phyloP scores from a whole-genome alignment of 768 basidiomycete genomes.

The Crucibulum laeve region DNA sequence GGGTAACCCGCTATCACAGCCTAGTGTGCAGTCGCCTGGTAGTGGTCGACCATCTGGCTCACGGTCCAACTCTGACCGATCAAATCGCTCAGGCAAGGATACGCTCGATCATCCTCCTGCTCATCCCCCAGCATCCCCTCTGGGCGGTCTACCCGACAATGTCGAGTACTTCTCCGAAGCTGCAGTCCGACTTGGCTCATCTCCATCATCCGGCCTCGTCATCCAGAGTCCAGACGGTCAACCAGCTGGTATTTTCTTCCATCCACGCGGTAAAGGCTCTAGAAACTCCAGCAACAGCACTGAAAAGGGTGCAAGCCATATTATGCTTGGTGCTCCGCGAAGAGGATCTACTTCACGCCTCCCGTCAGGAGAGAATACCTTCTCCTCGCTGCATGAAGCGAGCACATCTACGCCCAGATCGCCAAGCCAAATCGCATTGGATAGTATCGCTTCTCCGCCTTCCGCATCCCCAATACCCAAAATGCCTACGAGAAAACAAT shows the following conservation, averaged over 20 bases:
- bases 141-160: constrained; percentile 53
- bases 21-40: constrained; percentile 28
- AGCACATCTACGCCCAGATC: not conserved
- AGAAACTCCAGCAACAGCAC: constrained; percentile 28
- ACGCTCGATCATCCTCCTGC: constrained; percentile 29
- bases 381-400: constrained; percentile 27
- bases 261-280: constrained; percentile 54
- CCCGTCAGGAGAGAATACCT: constrained; percentile 17
- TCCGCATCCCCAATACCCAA: not conserved
- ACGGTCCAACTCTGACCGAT: constrained; percentile 61
- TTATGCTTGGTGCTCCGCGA: constrained; percentile 19
- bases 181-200: constrained; percentile 66
- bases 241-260: constrained; percentile 94
- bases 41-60: constrained; percentile 43
- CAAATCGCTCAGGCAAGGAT: constrained; percentile 51
- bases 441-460: not conserved
- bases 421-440: not conserved
- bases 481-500: not conserved
- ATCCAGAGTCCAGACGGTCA: constrained; percentile 93
- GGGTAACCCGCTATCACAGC: not conserved
- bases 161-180: constrained; percentile 76
- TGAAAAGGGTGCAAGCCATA: constrained; percentile 46
- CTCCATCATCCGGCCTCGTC: constrained; percentile 81
- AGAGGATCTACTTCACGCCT: constrained; percentile 21
- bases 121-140: constrained; percentile 66